Base-by-base conservation (phyloP, 768 basidiomycete genomes). In the Pulveroboletus ravenelii region DNA sequence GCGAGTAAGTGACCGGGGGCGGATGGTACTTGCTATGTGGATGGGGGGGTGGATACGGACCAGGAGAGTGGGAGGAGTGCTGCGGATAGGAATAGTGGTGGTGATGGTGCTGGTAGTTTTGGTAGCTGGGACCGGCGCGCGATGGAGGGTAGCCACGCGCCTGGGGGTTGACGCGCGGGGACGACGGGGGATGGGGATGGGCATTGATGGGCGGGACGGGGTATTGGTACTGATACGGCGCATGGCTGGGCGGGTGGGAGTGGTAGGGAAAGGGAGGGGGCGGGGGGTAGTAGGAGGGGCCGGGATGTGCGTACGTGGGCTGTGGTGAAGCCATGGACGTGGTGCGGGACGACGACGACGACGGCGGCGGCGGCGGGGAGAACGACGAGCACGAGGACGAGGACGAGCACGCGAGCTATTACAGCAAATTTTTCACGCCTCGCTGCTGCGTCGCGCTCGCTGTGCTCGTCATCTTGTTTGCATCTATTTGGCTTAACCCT, bases 71-170 rank as follows among this genome's bases (percentile, higher is more conserved):
- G n/a, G 74, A 57, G 8, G 58, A 52, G 50, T 64, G 62, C 15
- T 65, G 58, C 40, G 67, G 60, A 47, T 64, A 60, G 48, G 57
- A 59, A 41, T 69, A 71, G 37, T 71, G 70, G 23, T 70, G 34
- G 43, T 58, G 61, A 9, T 58, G 63, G 48, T 64, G 56, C 46
- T 70, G 72, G 48, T 67, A 68, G 55, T 68, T 60, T 49, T 71
- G 71, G 56, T 73, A 73, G 41, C 60, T 67, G 37, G 72, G 73
- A 6, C 66, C 65, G 12, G 68, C 73, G 37, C 72, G 64, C 45
- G 73, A 58, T 27, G 71, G 60, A 10, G 74, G 58, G 45, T 66
- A 70, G 8, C 67, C 65, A 57, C 65, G 74, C 37, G 60, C 72
- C 34, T 45, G 44, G 6, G 56, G 60, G 39, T 62, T 66, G 15